Evolutionary conservation across 306 rosid species (phyloP).

Genomic region (Phaseolus lunatus): DNA sequence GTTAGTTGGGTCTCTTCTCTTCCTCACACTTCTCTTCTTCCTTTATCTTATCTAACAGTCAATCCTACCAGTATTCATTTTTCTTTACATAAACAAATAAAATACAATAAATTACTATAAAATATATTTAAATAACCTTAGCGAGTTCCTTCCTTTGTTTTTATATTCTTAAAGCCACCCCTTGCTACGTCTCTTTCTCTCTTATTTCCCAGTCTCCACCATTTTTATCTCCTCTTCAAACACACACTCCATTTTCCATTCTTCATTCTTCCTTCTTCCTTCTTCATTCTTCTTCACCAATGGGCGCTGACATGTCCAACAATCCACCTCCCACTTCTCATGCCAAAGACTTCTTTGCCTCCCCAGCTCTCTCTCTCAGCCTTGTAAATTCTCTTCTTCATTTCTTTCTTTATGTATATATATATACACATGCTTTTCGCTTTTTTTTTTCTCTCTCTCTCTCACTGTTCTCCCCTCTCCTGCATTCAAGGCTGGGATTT

Average conservation of each 20-base stretch:
- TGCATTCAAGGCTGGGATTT: constrained; percentile 79
- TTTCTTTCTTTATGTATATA: not conserved
- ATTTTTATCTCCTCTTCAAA: constrained; percentile 42
- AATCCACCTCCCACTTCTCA: constrained; percentile 77
- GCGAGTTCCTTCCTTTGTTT: constrained; percentile 73
- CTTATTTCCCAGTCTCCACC: constrained; percentile 5
- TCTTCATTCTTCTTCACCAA: constrained; percentile 35
- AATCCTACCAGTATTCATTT: constrained; percentile 70
- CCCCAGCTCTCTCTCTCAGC: constrained; percentile 97
- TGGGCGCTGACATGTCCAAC: constrained; percentile 96
- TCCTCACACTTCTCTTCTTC: not conserved
- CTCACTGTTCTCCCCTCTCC: not conserved
- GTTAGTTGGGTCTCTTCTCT: constrained; percentile 65
- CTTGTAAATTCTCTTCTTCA: constrained; percentile 56
- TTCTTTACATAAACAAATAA: not conserved
- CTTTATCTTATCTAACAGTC: constrained; percentile 86
- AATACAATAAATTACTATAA: constrained; percentile 4
- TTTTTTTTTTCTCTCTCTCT: not conserved
- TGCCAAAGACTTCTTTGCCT: constrained; percentile 83
- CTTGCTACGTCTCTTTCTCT: constrained; percentile 40
- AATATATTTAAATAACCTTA: constrained; percentile 8
- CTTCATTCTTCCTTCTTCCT: not conserved
- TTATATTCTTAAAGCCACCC: constrained; percentile 83
- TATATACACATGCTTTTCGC: not conserved
- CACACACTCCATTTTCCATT: constrained; percentile 38